These are phyloP conservation scores for Corynascus novoguineensis DNA, from an alignment of 495 filamentous ascomycete genomes.

Conservation along the genomic window DNA sequence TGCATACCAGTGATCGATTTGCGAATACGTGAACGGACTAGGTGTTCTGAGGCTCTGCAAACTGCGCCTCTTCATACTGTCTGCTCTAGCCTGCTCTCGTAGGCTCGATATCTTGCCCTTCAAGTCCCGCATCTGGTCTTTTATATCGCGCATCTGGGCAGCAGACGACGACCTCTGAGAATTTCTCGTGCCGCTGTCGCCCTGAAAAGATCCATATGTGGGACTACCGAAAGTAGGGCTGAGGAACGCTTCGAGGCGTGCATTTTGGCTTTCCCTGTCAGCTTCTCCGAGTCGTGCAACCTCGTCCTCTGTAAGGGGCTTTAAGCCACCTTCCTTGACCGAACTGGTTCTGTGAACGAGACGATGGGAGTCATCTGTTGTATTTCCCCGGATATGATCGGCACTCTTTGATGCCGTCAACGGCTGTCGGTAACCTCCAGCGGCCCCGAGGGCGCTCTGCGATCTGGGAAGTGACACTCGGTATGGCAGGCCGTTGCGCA, in stretches of 20 bases:
- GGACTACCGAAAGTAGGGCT: constrained; percentile 39
- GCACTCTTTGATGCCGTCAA: constrained; percentile 34
- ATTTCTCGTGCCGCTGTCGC: constrained; percentile 25
- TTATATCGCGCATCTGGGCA: constrained; percentile 73
- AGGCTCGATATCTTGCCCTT: constrained; percentile 86
- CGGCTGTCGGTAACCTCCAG: constrained; percentile 45
- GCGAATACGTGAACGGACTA: constrained; percentile 74
- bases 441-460: constrained; percentile 45
- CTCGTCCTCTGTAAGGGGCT: constrained; percentile 39
- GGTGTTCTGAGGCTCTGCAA: constrained; percentile 77
- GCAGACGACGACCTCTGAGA: constrained; percentile 51
- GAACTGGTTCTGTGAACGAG: constrained; percentile 20
- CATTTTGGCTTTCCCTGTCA: constrained; percentile 22
- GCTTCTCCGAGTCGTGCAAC: constrained; percentile 26
- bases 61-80: constrained; percentile 76
- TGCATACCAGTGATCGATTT: constrained; percentile 63
- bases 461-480: constrained; percentile 36
- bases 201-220: constrained; percentile 29
- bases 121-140: constrained; percentile 88
- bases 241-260: constrained; percentile 32
- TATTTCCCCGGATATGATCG: constrained; percentile 29
- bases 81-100: constrained; percentile 74
- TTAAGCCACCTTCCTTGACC: constrained; percentile 25
- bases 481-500: constrained; percentile 35
- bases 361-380: constrained; percentile 18